These are phyloP conservation scores for Lomentospora prolificans DNA, from an alignment of 2,329 filamentous ascomycete species.

Conservation along the genomic window DNA sequence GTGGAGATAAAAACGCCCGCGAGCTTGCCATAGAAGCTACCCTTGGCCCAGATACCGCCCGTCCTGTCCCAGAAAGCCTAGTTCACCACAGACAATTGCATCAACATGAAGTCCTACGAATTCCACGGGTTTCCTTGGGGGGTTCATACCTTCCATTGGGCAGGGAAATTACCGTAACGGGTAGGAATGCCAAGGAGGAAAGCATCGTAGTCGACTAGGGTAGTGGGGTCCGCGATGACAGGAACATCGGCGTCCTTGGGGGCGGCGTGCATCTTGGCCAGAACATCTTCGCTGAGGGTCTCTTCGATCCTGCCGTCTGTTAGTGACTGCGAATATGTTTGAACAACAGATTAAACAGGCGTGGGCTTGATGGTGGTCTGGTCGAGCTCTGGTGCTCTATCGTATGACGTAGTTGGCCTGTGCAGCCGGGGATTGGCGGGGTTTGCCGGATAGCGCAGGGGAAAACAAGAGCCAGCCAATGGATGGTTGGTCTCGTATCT, in stretches of 20 bases:
- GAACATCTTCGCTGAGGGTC: constrained; percentile 75
- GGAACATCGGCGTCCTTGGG: constrained; percentile 60
- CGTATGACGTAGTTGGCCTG: too few relatives aligned
- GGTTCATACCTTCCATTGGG: constrained; percentile 69
- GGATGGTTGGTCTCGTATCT: too few relatives aligned
- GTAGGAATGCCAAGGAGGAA: constrained; percentile 94
- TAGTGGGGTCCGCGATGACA: constrained; percentile 45
- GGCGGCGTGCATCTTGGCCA: constrained; percentile 85
- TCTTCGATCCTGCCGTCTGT: constrained; percentile 54
- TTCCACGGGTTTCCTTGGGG: not conserved
- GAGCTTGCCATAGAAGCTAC: constrained; percentile 77
- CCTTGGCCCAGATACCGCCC: constrained; percentile 71
- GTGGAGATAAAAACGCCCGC: constrained; percentile 87
- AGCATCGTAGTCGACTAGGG: constrained; percentile 69
- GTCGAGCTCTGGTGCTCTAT: too few relatives aligned
- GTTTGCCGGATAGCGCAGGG: too few relatives aligned
- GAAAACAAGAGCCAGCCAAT: too few relatives aligned
- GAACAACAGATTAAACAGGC: too few relatives aligned
- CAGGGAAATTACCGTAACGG: constrained; percentile 92
- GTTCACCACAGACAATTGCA: constrained; percentile 14
- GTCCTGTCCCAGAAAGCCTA: constrained; percentile 76
- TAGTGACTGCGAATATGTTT: too few relatives aligned
- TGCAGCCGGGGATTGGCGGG: too few relatives aligned
- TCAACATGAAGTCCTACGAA: not conserved
- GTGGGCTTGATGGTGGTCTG: too few relatives aligned